These are phyloP conservation scores for Dysphania ambrosioides DNA, from an alignment of 148 eudicot genomes.

Conservation along the genomic window DNA sequence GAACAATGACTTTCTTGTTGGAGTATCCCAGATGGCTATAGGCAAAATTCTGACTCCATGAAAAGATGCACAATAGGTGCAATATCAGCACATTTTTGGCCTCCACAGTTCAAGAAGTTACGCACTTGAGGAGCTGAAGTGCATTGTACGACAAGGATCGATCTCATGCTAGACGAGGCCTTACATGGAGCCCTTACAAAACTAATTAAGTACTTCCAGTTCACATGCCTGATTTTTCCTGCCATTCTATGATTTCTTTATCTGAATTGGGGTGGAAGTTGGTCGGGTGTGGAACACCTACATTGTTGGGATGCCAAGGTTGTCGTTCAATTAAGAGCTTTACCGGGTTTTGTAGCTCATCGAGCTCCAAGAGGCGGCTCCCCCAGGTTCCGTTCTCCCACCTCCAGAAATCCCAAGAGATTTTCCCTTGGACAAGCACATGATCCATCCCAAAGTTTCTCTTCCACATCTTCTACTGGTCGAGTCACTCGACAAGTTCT, in stretches of 20 bases:
- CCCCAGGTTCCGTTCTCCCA: conserved; percentile 45
- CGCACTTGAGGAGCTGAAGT: conserved; percentile 29
- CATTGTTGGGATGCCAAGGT: conserved; percentile 72
- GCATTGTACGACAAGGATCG: conserved; percentile 59
- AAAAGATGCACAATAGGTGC: conserved; percentile 42
- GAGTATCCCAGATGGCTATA: conserved; percentile 78
- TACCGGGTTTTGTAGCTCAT: conserved; percentile 53
- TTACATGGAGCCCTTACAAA: conserved; percentile 64
- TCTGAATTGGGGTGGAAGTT: conserved; percentile 73
- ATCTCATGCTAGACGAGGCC: conserved; percentile 44
- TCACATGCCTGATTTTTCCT: conserved; percentile 35
- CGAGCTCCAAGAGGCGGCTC: conserved; percentile 43
- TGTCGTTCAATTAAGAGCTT: conserved; percentile 75
- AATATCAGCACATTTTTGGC: conserved; percentile 36
- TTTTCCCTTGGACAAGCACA: conserved; percentile 65
- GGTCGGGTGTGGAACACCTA: conserved; percentile 79
- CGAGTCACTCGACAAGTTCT: conserved; percentile 63
- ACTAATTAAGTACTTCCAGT: conserved; percentile 41
- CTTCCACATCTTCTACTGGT: conserved; percentile 43
- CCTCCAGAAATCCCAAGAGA: conserved; percentile 81
- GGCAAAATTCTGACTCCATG: conserved; percentile 67
- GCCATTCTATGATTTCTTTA: conserved; percentile 49
- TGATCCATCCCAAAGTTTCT: conserved; percentile 59
- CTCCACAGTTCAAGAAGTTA: conserved; percentile 45
- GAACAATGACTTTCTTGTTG: conserved; percentile 72